Evolutionary conservation across 495 filamentous ascomycete genomes (phyloP).

Genomic region (Thermochaetoides thermophila): DNA sequence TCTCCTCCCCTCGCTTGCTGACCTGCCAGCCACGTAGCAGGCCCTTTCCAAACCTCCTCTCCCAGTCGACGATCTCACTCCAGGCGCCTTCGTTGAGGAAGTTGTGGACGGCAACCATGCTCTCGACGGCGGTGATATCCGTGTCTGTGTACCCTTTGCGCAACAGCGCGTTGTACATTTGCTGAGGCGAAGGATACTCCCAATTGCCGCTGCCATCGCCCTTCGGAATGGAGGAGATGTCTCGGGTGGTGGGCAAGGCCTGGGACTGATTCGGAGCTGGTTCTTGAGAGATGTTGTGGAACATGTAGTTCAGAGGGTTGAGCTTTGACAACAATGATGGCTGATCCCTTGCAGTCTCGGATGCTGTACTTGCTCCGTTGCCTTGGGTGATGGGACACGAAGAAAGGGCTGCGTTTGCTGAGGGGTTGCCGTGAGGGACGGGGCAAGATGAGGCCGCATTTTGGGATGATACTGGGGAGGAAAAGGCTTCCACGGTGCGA

Average conservation of each 20-base stretch:
- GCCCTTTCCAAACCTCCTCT: constrained; percentile 64
- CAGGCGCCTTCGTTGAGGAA: constrained; percentile 96
- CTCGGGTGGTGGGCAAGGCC: constrained; percentile 59
- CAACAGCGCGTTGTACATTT: constrained; percentile 97
- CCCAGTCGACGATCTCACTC: constrained; percentile 86
- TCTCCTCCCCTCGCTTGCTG: constrained; percentile 58
- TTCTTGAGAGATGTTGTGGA: constrained; percentile 63
- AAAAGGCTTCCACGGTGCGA: constrained; percentile 28
- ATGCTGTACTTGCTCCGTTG: too few relatives aligned
- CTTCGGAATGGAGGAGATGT: constrained; percentile 73
- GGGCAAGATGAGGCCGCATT: constrained; percentile 26
- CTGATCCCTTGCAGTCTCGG: constrained; percentile 13
- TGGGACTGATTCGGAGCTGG: constrained; percentile 57
- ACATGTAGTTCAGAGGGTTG: constrained; percentile 97
- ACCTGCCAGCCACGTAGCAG: constrained; percentile 55
- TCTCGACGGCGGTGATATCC: constrained; percentile 81
- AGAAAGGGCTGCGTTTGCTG: constrained; percentile 26
- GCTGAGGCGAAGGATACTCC: constrained; percentile 96
- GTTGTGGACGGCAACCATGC: constrained; percentile 95
- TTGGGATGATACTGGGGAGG: constrained; percentile 1
- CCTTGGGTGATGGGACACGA: constrained; percentile 39
- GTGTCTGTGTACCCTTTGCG: constrained; percentile 94
- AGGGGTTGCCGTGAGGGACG: constrained; percentile 33
- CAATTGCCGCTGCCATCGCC: constrained; percentile 65
- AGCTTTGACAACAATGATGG: constrained; percentile 48